phyloP scores from a whole-genome alignment of 495 filamentous ascomycete genomes.

The Penicillium steckii region DNA sequence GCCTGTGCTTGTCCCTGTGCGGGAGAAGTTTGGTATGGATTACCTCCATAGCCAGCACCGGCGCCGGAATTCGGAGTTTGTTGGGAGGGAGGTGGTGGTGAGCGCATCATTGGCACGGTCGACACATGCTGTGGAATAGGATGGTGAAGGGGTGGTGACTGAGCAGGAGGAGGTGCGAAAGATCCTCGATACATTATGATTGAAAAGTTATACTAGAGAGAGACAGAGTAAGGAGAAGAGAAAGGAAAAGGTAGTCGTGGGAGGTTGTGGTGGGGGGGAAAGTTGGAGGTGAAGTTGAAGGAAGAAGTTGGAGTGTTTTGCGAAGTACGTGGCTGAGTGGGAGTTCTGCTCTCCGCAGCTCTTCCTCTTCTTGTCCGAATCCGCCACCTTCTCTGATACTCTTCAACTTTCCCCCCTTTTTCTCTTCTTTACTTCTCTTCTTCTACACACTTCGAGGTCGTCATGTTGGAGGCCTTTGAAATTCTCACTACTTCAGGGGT shows the following conservation, averaged over 20 bases:
- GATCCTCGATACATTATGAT: slow-evolving; percentile 74
- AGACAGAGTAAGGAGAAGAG: not conserved
- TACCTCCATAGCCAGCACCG: slow-evolving; percentile 60
- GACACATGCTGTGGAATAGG: slow-evolving; percentile 98
- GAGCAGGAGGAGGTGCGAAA: slow-evolving; percentile 72
- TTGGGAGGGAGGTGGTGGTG: slow-evolving; percentile 85
- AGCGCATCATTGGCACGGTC: slow-evolving; percentile 97
- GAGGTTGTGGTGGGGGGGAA: slow-evolving; percentile 10
- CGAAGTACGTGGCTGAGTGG: slow-evolving; percentile 49
- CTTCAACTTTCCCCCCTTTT: slow-evolving; percentile 3
- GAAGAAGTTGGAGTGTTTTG: slow-evolving; percentile 29
- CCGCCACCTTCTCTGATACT: slow-evolving; percentile 31
- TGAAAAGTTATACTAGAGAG: slow-evolving; percentile 7
- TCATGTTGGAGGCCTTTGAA: slow-evolving; percentile 94
- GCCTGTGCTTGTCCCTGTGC: slow-evolving; percentile 40
- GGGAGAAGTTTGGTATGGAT: slow-evolving; percentile 63
- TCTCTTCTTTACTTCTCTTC: slow-evolving; percentile 1
- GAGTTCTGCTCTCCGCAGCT: slow-evolving; percentile 26
- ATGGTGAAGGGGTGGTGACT: slow-evolving; percentile 95
- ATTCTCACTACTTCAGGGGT: slow-evolving; percentile 94
- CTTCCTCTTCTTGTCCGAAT: slow-evolving; percentile 34
- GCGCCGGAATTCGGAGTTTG: slow-evolving; percentile 57
- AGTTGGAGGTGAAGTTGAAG: slow-evolving; percentile 8
- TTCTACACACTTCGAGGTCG: slow-evolving; percentile 4
- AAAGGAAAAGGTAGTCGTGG: slow-evolving; percentile 9